Base-by-base conservation (phyloP, 192 early-diverging fungal species). In the Fimicolochytrium jonesii region DNA sequence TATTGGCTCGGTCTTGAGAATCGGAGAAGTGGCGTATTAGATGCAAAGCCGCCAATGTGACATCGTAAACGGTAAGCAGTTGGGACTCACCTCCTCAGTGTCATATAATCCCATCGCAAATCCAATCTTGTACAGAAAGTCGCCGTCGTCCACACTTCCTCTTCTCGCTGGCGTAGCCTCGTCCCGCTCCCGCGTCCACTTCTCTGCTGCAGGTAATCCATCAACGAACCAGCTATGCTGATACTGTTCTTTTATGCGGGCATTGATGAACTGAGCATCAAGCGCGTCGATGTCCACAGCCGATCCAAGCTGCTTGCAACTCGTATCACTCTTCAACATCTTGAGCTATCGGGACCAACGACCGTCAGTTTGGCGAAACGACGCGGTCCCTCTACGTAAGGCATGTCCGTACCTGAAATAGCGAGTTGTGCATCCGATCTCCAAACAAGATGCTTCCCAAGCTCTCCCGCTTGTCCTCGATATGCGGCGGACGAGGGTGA, bases 371-470 rank as follows among this genome's bases (percentile, higher is more conserved):
- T n/a, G n/a, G n/a, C n/a, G n/a, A n/a, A n/a, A n/a, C n/a, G n/a
- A n/a, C n/a, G n/a, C n/a, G n/a, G n/a, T n/a, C n/a, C n/a, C n/a
- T n/a, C n/a, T n/a, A n/a, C n/a, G n/a, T n/a, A n/a, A n/a, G n/a
- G n/a, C 45, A 31, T 18, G 4, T 17, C 13, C 64, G 68, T 71
- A 95, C 82, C 75, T 92, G 67, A 61, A 91, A 91, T 2, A 77
- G 79, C 2, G 92, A 94, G 48, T 75, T 83, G 55, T 85, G 93
- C 62, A 98, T 88, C 31, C 95, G 83, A 60, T 98, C 94, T 6
- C 95, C 95, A 88, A 98, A 98, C 30, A 98, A 72, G 39, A 98
- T 94, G 60, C 84, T 87, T 32, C 95, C 95, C 49, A 98, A 78
- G 2, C 83, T 88, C 73, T 96, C 95, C 23, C 87, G 66, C 55